Percentiles rank a stretch among this genome's conserved stretches.
Conservation (phyloP, 768 basidiomycete species). For the Pluteus cervinus region DNA sequence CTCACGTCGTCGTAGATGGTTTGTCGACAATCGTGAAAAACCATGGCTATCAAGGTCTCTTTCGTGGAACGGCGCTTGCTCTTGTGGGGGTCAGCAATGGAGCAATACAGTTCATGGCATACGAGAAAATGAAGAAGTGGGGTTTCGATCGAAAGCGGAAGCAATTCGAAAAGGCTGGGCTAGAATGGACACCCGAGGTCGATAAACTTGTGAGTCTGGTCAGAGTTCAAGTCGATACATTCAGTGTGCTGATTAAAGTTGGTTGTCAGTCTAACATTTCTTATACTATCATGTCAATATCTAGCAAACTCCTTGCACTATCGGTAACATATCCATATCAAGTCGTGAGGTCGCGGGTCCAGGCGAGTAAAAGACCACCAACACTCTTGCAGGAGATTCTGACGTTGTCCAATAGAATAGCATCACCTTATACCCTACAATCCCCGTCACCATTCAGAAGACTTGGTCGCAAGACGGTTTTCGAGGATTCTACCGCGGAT, state of each 20-base stretch:
- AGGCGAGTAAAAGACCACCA: constrained; percentile 42
- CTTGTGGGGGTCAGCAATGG: constrained; percentile 93
- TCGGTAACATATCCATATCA: constrained; percentile 93
- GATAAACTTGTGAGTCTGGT: constrained; percentile 83
- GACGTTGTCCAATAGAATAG: constrained; percentile 52
- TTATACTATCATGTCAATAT: constrained; percentile 89
- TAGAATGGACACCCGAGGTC: constrained; percentile 60
- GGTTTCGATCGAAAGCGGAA: constrained; percentile 74
- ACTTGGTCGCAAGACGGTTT: constrained; percentile 81
- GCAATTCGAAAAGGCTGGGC: constrained; percentile 54
- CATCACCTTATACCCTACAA: constrained; percentile 71
- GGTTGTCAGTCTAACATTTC: constrained; percentile 77
- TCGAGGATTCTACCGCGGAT: constrained; percentile 88
- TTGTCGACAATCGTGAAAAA: constrained; percentile 59
- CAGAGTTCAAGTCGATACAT: background rate
- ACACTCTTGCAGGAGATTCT: background rate
- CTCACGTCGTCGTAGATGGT: constrained; percentile 39
- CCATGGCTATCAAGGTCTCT: constrained; percentile 79
- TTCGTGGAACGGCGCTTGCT: constrained; percentile 82
- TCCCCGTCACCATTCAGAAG: constrained; percentile 70
- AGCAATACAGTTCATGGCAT: constrained; percentile 91
- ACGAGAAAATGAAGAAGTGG: constrained; percentile 93
- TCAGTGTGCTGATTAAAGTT: no score
- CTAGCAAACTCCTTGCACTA: constrained; percentile 83
- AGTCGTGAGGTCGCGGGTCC: constrained; percentile 89